phyloP scores from a whole-genome alignment of 352 stramenopile species.

The Globisporangium takayamanum region DNA sequence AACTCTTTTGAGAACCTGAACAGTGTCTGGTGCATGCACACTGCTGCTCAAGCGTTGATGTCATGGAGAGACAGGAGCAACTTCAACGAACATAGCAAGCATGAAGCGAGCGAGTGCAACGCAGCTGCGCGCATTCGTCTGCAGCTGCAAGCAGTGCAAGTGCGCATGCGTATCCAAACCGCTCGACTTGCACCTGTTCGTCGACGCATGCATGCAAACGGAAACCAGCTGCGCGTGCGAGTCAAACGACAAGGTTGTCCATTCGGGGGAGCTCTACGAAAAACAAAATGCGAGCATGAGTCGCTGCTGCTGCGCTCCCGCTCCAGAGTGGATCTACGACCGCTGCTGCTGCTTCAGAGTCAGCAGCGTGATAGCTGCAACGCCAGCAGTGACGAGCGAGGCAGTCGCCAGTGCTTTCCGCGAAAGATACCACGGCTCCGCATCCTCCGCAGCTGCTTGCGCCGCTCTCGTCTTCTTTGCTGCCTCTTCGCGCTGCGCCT shows the following conservation, averaged over 20 bases:
- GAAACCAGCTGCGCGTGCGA: neutral
- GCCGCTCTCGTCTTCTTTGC: slow-evolving; percentile 4
- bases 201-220: slow-evolving; percentile 3
- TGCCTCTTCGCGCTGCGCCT: slow-evolving; percentile 30
- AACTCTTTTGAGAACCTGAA: no score
- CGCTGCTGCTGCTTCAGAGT: slow-evolving; percentile 46
- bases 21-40: no score
- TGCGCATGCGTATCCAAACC: neutral
- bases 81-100: slow-evolving; percentile 1
- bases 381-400: slow-evolving; percentile 62
- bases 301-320: no score
- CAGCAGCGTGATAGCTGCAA: slow-evolving; percentile 56
- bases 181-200: neutral
- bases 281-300: neutral
- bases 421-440: slow-evolving; percentile 59
- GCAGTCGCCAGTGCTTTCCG: slow-evolving; percentile 48
- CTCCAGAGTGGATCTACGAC: slow-evolving; percentile 8
- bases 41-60: no score
- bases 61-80: slow-evolving; percentile 5
- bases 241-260: slow-evolving; percentile 7
- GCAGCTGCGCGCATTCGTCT: slow-evolving; percentile 7
- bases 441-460: neutral
- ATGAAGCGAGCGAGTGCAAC: slow-evolving; percentile 2
- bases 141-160: neutral
- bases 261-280: slow-evolving; percentile 6